Percentiles rank a stretch among this genome's conserved stretches.
These are phyloP conservation scores for Fabrea salina DNA, from an alignment of 169 alveolate species.

Conservation along the genomic window DNA sequence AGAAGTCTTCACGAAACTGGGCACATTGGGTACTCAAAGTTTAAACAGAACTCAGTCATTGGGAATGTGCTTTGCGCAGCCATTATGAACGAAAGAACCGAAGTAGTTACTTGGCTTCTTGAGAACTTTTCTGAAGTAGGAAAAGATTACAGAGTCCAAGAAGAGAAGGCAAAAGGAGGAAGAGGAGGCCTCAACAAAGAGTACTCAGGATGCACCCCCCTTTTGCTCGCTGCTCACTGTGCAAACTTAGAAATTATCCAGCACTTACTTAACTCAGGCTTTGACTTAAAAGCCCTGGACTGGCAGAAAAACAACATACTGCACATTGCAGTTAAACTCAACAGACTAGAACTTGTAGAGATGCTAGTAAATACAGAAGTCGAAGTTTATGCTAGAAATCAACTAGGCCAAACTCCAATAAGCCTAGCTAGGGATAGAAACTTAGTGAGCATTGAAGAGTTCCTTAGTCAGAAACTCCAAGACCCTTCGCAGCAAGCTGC, in stretches of 20 bases:
- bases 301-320: not conserved
- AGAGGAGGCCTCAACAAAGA: not conserved
- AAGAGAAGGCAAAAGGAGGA: not conserved
- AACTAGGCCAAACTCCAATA: not conserved
- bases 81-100: not conserved
- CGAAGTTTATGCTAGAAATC: not conserved
- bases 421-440: not conserved
- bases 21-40: constrained; percentile 6
- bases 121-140: not conserved
- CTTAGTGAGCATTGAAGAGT: not conserved
- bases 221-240: not conserved
- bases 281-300: not conserved
- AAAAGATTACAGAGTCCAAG: not conserved
- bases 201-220: constrained; percentile 7
- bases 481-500: not conserved
- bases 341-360: not conserved
- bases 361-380: not conserved
- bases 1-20: constrained; percentile 9
- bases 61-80: constrained; percentile 14
- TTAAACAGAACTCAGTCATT: not conserved
- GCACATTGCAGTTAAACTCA: not conserved
- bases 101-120: not conserved
- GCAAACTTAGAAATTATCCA: not conserved
- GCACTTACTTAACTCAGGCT: not conserved
- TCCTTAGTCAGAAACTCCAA: not conserved